A percentile compares a stretch with the other conserved stretches of the same genome.
Conservation (phyloP, 768 basidiomycete species). For the Podaxis mareebaensis region DNA sequence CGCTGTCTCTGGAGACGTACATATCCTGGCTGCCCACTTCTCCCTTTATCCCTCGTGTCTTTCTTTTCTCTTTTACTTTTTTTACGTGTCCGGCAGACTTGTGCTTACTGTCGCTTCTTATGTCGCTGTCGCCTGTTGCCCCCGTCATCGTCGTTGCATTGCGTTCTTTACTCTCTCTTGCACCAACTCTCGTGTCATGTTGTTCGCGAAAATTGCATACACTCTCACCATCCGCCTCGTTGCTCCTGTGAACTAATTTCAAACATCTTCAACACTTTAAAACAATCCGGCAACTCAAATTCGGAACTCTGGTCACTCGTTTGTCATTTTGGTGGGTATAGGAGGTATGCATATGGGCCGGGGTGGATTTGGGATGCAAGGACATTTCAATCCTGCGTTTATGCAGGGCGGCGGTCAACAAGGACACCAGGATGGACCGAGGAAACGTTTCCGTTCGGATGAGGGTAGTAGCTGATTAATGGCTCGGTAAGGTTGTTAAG, state of each 20-base stretch:
- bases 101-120: constrained; percentile 39
- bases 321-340: constrained; percentile 25
- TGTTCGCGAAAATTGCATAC: constrained; percentile 20
- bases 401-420: constrained; percentile 48
- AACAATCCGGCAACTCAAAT: constrained; percentile 30
- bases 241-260: background rate
- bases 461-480: constrained; percentile 32
- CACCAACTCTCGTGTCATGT: constrained; percentile 11
- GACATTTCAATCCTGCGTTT: constrained; percentile 78
- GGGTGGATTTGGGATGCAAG: constrained; percentile 45
- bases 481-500: background rate
- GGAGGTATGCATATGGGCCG: constrained; percentile 50
- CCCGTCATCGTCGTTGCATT: constrained; percentile 11
- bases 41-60: constrained; percentile 20
- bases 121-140: constrained; percentile 9
- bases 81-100: constrained; percentile 26
- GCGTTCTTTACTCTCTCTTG: constrained; percentile 10
- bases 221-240: background rate
- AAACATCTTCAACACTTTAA: constrained; percentile 1
- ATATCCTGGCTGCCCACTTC: constrained; percentile 1
- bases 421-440: constrained; percentile 41
- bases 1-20: constrained; percentile 1
- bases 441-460: constrained; percentile 58
- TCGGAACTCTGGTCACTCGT: background rate
- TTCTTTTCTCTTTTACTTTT: constrained; percentile 22